Percentiles rank a stretch among this genome's conserved stretches.
These are phyloP conservation scores for Trichoderma endophyticum DNA, from an alignment of 2,329 filamentous ascomycete species.

Conservation along the genomic window DNA sequence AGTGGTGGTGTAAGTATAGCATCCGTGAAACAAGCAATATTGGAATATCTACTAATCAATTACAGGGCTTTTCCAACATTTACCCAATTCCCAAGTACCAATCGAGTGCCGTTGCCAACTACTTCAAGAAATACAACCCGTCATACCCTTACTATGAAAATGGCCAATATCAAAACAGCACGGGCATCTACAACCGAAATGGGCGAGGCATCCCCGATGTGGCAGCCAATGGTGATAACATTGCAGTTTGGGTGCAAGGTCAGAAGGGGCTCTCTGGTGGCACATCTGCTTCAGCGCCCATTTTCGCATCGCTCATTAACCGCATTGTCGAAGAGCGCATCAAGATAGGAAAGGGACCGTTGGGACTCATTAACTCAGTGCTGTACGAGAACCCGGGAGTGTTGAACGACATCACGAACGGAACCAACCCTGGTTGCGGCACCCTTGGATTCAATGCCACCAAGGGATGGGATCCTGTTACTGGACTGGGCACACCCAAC, in stretches of 20 bases:
- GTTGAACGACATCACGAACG: conserved; percentile 10
- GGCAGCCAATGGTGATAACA: conserved; percentile 12
- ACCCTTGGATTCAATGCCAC: conserved; percentile 29
- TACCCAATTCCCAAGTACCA: conserved; percentile 48
- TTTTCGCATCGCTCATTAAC: conserved; percentile 23
- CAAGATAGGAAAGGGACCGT: conserved; percentile 33
- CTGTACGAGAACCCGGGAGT: background rate
- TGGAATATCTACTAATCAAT: background rate
- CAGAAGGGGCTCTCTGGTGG: conserved; percentile 35
- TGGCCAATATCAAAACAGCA: conserved; percentile 37
- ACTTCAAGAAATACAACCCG: conserved; percentile 38
- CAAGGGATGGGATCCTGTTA: conserved; percentile 19
- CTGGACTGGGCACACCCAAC: conserved; percentile 18
- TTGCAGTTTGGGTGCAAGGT: conserved; percentile 39
- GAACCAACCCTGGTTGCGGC: conserved; percentile 32
- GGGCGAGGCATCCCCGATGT: conserved; percentile 39
- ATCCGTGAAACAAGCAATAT: no score
- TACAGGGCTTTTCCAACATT: conserved; percentile 44
- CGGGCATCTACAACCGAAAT: conserved; percentile 37
- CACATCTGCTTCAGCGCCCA: conserved; percentile 22
- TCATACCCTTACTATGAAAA: conserved; percentile 34
- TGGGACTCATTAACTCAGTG: conserved; percentile 34
- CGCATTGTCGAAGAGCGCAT: conserved; percentile 24
- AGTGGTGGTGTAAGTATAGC: conserved; percentile 8
- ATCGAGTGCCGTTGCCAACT: conserved; percentile 34